These are phyloP conservation scores for Acarospora socialis DNA, from an alignment of 2,329 filamentous ascomycete species.

Conservation along the genomic window DNA sequence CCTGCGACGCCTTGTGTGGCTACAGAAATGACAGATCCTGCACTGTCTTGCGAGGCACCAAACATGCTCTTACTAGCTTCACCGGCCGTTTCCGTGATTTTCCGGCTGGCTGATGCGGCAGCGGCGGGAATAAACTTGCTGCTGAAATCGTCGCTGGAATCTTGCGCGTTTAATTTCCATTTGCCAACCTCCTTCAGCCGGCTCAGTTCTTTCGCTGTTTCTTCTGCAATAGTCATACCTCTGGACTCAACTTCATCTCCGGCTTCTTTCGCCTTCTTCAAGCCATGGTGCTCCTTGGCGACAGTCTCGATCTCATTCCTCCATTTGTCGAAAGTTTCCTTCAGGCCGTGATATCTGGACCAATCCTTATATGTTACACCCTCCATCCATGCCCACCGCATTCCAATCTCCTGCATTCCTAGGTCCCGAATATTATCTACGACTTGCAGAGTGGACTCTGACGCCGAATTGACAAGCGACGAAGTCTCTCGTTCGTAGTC, in stretches of 20 bases:
- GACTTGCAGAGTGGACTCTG: conserved; percentile 69
- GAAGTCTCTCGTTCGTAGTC: conserved; percentile 57
- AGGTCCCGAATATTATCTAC: conserved; percentile 71
- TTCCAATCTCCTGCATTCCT: conserved; percentile 79
- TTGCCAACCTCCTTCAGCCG: conserved; percentile 69
- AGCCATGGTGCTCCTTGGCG: conserved; percentile 56
- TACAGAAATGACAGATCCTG: conserved; percentile 23
- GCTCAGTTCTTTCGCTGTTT: conserved; percentile 64
- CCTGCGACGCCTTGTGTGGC: conserved; percentile 15
- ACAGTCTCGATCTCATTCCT: conserved; percentile 65
- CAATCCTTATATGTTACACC: conserved; percentile 95
- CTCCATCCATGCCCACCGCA: conserved; percentile 90
- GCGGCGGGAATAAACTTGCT: conserved; percentile 31
- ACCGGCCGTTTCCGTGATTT: conserved; percentile 18
- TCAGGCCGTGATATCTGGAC: conserved; percentile 84
- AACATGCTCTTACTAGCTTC: conserved; percentile 17
- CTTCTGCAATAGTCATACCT: conserved; percentile 66
- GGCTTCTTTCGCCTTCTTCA: conserved; percentile 53
- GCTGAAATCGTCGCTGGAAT: conserved; percentile 66
- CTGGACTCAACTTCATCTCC: conserved; percentile 58
- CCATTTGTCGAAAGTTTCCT: conserved; percentile 71
- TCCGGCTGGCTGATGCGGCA: conserved; percentile 23
- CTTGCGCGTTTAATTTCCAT: conserved; percentile 67
- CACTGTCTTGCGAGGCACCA: conserved; percentile 21
- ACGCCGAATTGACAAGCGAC: conserved; percentile 52